These are phyloP conservation scores for Pterula multifida DNA, from an alignment of 1,284 basidiomycete species.

Conservation along the genomic window DNA sequence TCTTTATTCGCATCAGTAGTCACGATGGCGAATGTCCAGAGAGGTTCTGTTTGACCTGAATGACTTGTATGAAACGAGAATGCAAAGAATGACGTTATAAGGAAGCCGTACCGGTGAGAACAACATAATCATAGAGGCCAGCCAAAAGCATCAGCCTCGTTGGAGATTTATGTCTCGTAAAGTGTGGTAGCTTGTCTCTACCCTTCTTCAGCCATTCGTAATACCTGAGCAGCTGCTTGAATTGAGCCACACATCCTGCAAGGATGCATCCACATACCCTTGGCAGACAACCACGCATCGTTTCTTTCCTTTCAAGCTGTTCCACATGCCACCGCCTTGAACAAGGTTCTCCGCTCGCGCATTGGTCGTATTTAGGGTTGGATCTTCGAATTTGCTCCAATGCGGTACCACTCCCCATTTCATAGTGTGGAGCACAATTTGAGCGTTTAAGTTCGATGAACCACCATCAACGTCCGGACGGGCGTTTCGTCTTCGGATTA, in stretches of 20 bases:
- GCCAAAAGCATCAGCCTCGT: slow-evolving; percentile 70
- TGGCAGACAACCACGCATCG: slow-evolving; percentile 73
- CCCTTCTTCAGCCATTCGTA: slow-evolving; percentile 88
- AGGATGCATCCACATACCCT: slow-evolving; percentile 36
- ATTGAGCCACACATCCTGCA: background rate
- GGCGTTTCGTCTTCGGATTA: slow-evolving; percentile 33
- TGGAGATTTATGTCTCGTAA: slow-evolving; percentile 48
- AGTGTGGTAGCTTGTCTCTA: slow-evolving; percentile 69
- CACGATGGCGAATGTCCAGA: slow-evolving; percentile 84
- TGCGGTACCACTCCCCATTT: slow-evolving; percentile 87
- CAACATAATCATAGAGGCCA: slow-evolving; percentile 73
- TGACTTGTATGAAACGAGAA: slow-evolving; percentile 10
- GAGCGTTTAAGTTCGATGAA: slow-evolving; percentile 1
- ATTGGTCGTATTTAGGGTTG: slow-evolving; percentile 75
- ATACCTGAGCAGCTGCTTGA: slow-evolving; percentile 39
- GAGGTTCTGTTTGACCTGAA: slow-evolving; percentile 40
- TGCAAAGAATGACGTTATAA: slow-evolving; percentile 2
- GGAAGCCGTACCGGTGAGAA: slow-evolving; percentile 39
- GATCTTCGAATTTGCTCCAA: slow-evolving; percentile 69
- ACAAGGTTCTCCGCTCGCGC: slow-evolving; percentile 78
- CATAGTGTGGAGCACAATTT: slow-evolving; percentile 54
- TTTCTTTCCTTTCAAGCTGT: slow-evolving; percentile 63
- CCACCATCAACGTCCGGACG: slow-evolving; percentile 12
- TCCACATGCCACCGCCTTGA: slow-evolving; percentile 72
- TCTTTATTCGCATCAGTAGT: slow-evolving; percentile 67